Percentiles rank a stretch among this genome's conserved stretches.
phyloP scores from a whole-genome alignment of 2,329 filamentous ascomycete species.

The Penicillium sp. region DNA sequence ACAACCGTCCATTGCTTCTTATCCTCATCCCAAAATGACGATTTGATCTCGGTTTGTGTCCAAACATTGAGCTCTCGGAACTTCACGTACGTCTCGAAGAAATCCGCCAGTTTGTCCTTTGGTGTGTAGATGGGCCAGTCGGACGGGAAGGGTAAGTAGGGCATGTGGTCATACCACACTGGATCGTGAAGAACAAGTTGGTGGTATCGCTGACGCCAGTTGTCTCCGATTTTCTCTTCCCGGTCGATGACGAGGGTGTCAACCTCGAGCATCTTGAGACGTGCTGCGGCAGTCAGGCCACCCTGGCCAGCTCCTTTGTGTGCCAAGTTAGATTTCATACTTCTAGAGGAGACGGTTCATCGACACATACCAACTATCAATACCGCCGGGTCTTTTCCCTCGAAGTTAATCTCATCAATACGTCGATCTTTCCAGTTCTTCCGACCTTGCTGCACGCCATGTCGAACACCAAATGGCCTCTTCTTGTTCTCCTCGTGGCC shows the following conservation, averaged over 20 bases:
- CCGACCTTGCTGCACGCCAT: slow-evolving; percentile 51
- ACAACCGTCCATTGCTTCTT: slow-evolving; percentile 55
- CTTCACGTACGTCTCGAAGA: slow-evolving; percentile 63
- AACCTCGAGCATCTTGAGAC: slow-evolving; percentile 59
- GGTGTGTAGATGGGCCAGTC: slow-evolving; percentile 69
- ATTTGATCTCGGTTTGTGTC: slow-evolving; percentile 52
- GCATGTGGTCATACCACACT: slow-evolving; percentile 56
- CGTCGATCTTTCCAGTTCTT: slow-evolving; percentile 62
- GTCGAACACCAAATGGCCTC: slow-evolving; percentile 56
- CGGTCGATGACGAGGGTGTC: slow-evolving; percentile 58
- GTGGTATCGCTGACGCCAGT: slow-evolving; percentile 62
- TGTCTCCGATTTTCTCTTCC: slow-evolving; percentile 59
- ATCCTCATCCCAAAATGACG: slow-evolving; percentile 51
- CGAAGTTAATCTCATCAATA: slow-evolving; percentile 48
- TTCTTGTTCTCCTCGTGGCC: slow-evolving; percentile 54
- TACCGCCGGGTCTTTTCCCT: slow-evolving; percentile 55
- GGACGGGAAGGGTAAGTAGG: slow-evolving; percentile 62
- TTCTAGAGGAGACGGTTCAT: not conserved
- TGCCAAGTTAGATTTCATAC: not conserved
- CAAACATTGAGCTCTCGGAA: slow-evolving; percentile 68
- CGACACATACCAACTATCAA: slow-evolving; percentile 56
- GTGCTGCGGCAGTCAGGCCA: slow-evolving; percentile 57
- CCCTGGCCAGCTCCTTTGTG: slow-evolving; percentile 58
- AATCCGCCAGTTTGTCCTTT: slow-evolving; percentile 69
- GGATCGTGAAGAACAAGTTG: slow-evolving; percentile 68